A percentile compares a stretch with the other conserved stretches of the same genome.
Evolutionary conservation across 1,284 basidiomycete genomes (phyloP).

Genomic region (Cutaneotrichosporon sp.): DNA sequence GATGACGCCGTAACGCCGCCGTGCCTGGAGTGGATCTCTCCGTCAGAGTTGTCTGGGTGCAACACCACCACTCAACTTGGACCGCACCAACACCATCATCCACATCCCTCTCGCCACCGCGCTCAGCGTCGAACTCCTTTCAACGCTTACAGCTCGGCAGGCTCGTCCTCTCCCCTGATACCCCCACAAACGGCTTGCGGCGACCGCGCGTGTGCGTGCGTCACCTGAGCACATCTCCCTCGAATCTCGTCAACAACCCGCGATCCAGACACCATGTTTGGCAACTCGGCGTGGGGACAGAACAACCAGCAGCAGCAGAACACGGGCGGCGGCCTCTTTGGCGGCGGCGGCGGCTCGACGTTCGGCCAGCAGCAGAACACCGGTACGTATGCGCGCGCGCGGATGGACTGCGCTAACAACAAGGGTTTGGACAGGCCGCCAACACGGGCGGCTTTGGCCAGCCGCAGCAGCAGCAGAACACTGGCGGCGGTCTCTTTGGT

Average conservation of each 20-base stretch:
- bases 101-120: constrained; percentile 14
- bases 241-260: not conserved
- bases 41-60: too few species aligned
- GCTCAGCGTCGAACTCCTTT: constrained; percentile 1
- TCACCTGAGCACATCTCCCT: constrained; percentile 1
- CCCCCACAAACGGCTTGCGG: not conserved
- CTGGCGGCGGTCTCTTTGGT: constrained; percentile 58
- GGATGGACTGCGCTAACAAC: not conserved
- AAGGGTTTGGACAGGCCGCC: constrained; percentile 20
- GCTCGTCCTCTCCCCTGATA: not conserved
- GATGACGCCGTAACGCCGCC: constrained; percentile 3
- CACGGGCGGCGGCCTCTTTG: constrained; percentile 57
- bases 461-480: constrained; percentile 61
- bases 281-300: constrained; percentile 49
- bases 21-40: not conserved
- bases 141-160: not conserved
- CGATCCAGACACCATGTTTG: constrained; percentile 36
- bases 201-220: constrained; percentile 1
- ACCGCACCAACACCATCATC: constrained; percentile 6
- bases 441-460: constrained; percentile 35
- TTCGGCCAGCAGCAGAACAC: constrained; percentile 23
- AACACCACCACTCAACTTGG: too few species aligned
- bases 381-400: not conserved
- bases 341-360: constrained; percentile 18
- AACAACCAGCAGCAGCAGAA: constrained; percentile 63